phyloP scores from a whole-genome alignment of 345 rosid genomes.

The Linum trigynum region DNA sequence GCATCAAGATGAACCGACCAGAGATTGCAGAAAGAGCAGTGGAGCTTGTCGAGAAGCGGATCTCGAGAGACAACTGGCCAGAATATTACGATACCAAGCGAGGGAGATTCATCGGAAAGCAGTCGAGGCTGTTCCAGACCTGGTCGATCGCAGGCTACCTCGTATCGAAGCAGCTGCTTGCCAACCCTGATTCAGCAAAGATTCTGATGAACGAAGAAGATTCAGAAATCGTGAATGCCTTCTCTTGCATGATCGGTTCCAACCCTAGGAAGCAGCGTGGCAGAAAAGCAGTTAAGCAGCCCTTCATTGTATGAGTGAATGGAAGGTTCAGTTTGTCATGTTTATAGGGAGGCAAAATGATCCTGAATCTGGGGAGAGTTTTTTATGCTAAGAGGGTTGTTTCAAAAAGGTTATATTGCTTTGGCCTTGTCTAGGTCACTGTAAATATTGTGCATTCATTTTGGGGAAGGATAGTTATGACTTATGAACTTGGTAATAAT shows the following conservation, averaged over 20 bases:
- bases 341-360: not conserved
- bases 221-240: slow-evolving; percentile 1
- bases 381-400: no score
- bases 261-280: slow-evolving; percentile 28
- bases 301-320: slow-evolving; percentile 41
- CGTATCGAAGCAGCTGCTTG: slow-evolving; percentile 5
- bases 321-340: not conserved
- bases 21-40: slow-evolving; percentile 8
- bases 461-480: not conserved
- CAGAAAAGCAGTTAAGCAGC: slow-evolving; percentile 27
- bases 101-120: slow-evolving; percentile 8
- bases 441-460: not conserved
- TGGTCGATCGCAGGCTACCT: slow-evolving; percentile 9
- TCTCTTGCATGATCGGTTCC: slow-evolving; percentile 7
- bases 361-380: no score
- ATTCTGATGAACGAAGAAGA: slow-evolving; percentile 8
- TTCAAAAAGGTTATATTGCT: not conserved
- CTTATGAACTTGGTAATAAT: not conserved
- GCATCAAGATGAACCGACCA: slow-evolving; percentile 11
- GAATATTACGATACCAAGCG: slow-evolving; percentile 9
- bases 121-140: slow-evolving; percentile 7
- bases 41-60: slow-evolving; percentile 4
- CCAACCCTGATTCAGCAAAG: slow-evolving; percentile 1
- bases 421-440: not conserved
- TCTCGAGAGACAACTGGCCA: slow-evolving; percentile 8